Base-by-base conservation (phyloP, 148 eudicot genomes). In the Vaccinium macrocarpon region DNA sequence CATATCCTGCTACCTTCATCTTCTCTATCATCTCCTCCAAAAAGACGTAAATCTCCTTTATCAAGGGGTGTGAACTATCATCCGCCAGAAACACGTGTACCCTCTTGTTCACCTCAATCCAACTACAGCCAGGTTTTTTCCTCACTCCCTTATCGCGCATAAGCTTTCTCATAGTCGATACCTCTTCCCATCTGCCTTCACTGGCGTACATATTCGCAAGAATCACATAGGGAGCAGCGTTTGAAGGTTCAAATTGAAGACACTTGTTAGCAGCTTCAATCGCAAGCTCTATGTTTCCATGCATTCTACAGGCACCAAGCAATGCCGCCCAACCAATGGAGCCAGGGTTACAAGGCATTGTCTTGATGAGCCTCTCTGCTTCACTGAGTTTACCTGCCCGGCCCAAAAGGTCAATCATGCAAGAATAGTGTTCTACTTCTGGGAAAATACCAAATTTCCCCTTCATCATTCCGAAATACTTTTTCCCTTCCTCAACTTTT, bases 401-500 rank as follows among this genome's bases (percentile, higher is more conserved):
- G 19, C 97, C 96, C 55, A 93, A 84, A 88, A 95, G 92, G 89
- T 95, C 98, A 80, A 95, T 91, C 97, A 95, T 92, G 91, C 96
- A 95, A 7, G 98, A 88, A 83, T 86, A 93, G 68, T 94, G 98
- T 76, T 93, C 94, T 70, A 84, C 88, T 86, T 91, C 94, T 64
- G 98, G 95, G 64, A 87, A 87, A 81, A 94, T 88, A 46, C 89
- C 86, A 19, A 87, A 93, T 59, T 85, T 87, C 51, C 85, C 89
- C 23, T 70, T 86, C 96, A 94, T 94, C 85, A 92, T 80, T 14
- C 76, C 80, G 52, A 94, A 94, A 80, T 88, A 91, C 56, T 88
- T 88, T 79, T 85, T 84, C 15, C 95, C 98, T 87, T 94, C 91
- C 81, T 90, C 87, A 35, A 91, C 91, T 86, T 88, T 92, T 80